Base-by-base conservation (phyloP, 177 flowering plant species). In the Telopea speciosissima region DNA sequence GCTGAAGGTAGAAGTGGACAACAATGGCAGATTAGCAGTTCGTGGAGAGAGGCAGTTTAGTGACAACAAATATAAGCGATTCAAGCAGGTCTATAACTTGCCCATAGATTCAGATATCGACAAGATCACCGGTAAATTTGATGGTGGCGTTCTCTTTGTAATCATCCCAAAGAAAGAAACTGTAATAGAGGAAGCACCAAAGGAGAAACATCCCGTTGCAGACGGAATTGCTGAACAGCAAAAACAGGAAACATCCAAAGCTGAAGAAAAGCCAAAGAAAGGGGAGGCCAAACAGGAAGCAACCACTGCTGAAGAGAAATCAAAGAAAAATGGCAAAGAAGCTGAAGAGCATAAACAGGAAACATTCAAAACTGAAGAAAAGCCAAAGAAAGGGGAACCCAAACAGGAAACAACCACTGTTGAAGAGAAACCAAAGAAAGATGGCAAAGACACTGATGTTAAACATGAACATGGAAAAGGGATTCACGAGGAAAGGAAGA, bases 1-100 rank as follows among this genome's bases (percentile, higher is more conserved):
- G 23, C 67, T 79, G 40, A 79, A 66, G 70, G 60, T 79, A 49
- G 74, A 76, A 68, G 76, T 79, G 16, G 74, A 79, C 72, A 76
- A 45, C 59, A 24, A 28, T 8, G 62, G 79, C 24, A 75, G 65
- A 63, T 59, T 76, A 44, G 75, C 72, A 3, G 69, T 76, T 10
- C 63, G 72, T 6, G 81, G 81, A 45, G 74, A 75, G 62, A 73
- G 65, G 44, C 31, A n/a, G 64, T 65, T 73, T 52, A 60, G 59
- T 14, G 74, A 73, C 12, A 70, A 16, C 31, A 75, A 49, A 60
- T 63, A 33, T 40, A 31, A 69, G 36, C 74, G 76, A 25, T 79
- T 75, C 81, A 73, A 62, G 66, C 68, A 75, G 70, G 62, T 62
- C 14, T 79, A 67, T 24, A 62, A 52, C 4, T 58, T 68, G 42